These are phyloP conservation scores for Diutina ranongensis DNA, from an alignment of 1,139 yeast genomes.

Conservation along the genomic window DNA sequence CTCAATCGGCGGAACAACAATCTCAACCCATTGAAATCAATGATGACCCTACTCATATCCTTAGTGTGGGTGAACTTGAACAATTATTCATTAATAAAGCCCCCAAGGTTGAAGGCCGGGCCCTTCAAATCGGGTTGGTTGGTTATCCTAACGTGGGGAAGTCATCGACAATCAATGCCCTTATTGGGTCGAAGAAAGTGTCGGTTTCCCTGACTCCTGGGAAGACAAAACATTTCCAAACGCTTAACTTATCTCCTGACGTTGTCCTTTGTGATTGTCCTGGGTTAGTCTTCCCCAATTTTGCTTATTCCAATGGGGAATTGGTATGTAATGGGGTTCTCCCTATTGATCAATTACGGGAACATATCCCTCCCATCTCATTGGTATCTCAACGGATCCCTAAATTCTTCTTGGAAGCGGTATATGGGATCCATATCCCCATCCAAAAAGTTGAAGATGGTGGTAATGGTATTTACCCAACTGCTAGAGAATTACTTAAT, in stretches of 20 bases:
- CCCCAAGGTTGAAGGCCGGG: constrained; percentile 57
- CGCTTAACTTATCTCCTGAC: constrained; percentile 72
- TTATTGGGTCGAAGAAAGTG: constrained; percentile 92
- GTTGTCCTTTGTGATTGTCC: constrained; percentile 97
- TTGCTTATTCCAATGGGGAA: constrained; percentile 94
- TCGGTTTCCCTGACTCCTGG: constrained; percentile 98
- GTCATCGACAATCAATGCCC: constrained; percentile 90
- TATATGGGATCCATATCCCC: constrained; percentile 85
- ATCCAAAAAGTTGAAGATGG: constrained; percentile 72
- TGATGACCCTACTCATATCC: constrained; percentile 45
- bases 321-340: constrained; percentile 95
- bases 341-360: constrained; percentile 95
- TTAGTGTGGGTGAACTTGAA: constrained; percentile 79
- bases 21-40: constrained; percentile 15
- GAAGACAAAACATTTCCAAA: constrained; percentile 97
- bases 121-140: constrained; percentile 84
- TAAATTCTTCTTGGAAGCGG: constrained; percentile 76
- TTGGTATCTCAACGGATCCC: constrained; percentile 85
- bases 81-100: constrained; percentile 68
- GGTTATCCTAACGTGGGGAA: constrained; percentile 88
- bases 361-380: constrained; percentile 83
- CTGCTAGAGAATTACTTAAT: constrained; percentile 77
- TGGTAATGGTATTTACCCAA: constrained; percentile 72
- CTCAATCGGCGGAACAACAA: constrained; percentile 13
- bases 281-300: constrained; percentile 96